Evolutionary conservation across 305 asterid species (phyloP), one percentile per base, ranked within the genome.

Genomic region (Fraxinus baroniana): DNA sequence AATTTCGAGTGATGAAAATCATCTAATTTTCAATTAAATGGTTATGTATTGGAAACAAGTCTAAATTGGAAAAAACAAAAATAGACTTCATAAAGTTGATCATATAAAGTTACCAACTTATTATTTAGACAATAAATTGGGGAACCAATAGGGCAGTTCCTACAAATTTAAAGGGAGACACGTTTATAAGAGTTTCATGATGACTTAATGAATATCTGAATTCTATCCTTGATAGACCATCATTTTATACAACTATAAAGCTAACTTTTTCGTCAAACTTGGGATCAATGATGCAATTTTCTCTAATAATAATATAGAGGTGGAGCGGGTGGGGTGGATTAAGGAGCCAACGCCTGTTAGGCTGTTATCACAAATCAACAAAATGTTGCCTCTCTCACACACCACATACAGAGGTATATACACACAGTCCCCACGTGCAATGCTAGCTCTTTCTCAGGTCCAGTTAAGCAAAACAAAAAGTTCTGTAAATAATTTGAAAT

Each of bases 401-500:
- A 36, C 74, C n/a, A 52, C 73, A 46, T 44, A 20, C 76, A 10
- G 60, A 13, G 5, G 26, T 24, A 24, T 24, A 12, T 80, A 75
- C 86, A 83, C 86, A 85, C 79, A 90, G 79, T 84, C 32, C 77
- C 91, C 95, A 91, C 88, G 98, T 91, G 97, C 90, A 80, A 24
- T 88, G 92, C 91, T 87, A 94, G 90, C 93, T 85, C 79, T 84
- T 84, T 88, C 89, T 83, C 89, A 88, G 86, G 35, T 89, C 92
- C 95, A 91, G 98, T 89, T 91, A 83, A 87, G 87, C 78, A 18
- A 71, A 84, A 82, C 86, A 83, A 75, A 75, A 74, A 85, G 73
- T 76, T 71, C 75, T 77, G 39, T 49, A 74, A 84, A 80, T 80
- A 81, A 26, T 80, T 74, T 83, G 22, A 24, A 32, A 4, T 41